These are phyloP conservation scores for Echinosophora koreensis DNA, from an alignment of 306 rosid species.

Conservation along the genomic window DNA sequence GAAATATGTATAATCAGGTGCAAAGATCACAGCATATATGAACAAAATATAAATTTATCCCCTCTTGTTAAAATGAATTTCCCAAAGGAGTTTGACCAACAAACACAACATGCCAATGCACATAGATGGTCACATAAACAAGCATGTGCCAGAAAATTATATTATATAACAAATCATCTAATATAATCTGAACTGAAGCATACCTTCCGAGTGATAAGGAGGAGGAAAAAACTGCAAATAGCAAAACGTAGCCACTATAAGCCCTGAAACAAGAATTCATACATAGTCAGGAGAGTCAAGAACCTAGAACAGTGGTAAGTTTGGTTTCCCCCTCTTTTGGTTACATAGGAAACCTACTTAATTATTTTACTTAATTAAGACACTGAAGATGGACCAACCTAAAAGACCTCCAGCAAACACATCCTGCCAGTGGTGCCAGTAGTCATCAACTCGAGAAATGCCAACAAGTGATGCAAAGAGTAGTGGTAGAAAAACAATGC, in stretches of 20 bases:
- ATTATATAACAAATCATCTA: neutral
- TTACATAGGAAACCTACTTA: too few species aligned
- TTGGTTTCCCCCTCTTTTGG: too few species aligned
- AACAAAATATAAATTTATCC: neutral
- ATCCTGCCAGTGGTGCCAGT: constrained; percentile 98
- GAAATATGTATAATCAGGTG: constrained; percentile 23
- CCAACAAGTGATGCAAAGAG: constrained; percentile 90
- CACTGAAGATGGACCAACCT: constrained; percentile 65
- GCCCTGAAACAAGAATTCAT: constrained; percentile 61
- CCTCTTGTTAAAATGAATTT: neutral
- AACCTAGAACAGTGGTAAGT: constrained; percentile 5
- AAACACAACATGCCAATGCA: constrained; percentile 17
- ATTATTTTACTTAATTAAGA: too few species aligned
- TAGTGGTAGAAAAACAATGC: constrained; percentile 76
- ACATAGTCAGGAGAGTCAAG: constrained; percentile 20
- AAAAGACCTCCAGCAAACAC: constrained; percentile 89
- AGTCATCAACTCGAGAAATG: constrained; percentile 86
- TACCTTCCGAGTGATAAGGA: constrained; percentile 86
- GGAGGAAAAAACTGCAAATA: constrained; percentile 93
- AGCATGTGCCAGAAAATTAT: neutral
- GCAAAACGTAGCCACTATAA: constrained; percentile 75
- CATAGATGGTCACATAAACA: constrained; percentile 20
- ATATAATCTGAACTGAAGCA: constrained; percentile 39
- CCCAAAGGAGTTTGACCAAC: neutral
- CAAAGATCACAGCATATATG: constrained; percentile 28